Base-by-base conservation (phyloP, 2,329 filamentous ascomycete genomes). In the Aspergillus sp. region DNA sequence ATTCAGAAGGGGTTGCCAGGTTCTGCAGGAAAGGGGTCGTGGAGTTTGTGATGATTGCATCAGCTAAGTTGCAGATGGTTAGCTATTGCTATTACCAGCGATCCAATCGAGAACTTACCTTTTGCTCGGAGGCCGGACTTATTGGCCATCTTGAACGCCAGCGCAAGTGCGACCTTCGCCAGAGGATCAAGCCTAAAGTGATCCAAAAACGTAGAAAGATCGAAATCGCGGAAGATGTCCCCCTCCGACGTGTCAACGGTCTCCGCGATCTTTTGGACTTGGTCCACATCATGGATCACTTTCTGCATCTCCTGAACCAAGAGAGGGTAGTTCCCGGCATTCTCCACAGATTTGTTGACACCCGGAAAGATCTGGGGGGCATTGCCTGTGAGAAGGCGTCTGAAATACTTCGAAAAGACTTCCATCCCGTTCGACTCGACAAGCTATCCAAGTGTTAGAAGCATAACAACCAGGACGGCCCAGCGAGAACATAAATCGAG, bases 361-460 rank as follows among this genome's bases (percentile, higher is more conserved):
- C 82, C 78, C 32, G 86, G 80, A 57, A 96, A 96, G 58, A 98
- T 91, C 53, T 91, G 81, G 43, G 80, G 69, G 51, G 88, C 86
- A 77, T 95, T 95, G 65, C 81, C 80, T 63, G 82, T 82, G 55
- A 98, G 77, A 58, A 96, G 72, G 63, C 89, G 85, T 62, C 86
- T 80, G 64, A 98, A 93, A 63, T 91, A 95, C 69, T 88, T 93
- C 40, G 85, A 80, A 61, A 88, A 95, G 57, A 95, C 86, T 72
- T 98, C 93, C 89, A 98, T 98, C 57, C 88, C 88, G 86, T 93
- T 81, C 53, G 89, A 88, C 76, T 94, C 81, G 67, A 96, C 82
- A 60, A 96, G 79, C 84, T 94, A 42, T 5, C 30, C 17, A 14
- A 5, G 22, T 22, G 31, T 37, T 15, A 32, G 32, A 32, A 30